Evolutionary conservation across 495 filamentous ascomycete species (phyloP).

Genomic region (Annulohypoxylon bovei): DNA sequence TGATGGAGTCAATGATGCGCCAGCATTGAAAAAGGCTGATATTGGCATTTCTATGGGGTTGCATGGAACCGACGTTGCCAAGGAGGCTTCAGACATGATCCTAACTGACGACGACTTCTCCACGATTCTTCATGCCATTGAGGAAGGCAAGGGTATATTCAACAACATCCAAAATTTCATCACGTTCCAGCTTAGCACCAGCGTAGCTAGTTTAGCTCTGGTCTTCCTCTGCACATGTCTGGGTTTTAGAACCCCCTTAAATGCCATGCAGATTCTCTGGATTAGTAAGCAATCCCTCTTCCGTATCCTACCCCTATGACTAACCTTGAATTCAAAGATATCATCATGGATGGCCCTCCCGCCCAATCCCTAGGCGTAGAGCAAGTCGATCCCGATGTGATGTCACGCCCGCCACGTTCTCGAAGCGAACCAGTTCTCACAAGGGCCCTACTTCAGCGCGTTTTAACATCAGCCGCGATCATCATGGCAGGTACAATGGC

Average conservation of each 20-base stretch:
- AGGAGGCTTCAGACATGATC: conserved; percentile 99
- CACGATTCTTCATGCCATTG: conserved; percentile 94
- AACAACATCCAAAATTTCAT: conserved; percentile 99
- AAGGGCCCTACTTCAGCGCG: conserved; percentile 78
- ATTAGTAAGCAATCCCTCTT: conserved; percentile 76
- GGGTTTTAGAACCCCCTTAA: conserved; percentile 92
- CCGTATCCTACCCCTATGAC: neutral
- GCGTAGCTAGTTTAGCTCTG: conserved; percentile 89
- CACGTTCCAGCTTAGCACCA: conserved; percentile 97
- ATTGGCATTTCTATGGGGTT: conserved; percentile 98
- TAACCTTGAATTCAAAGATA: conserved; percentile 68
- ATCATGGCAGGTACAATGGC: conserved; percentile 93
- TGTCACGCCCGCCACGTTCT: conserved; percentile 88
- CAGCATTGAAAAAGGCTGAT: conserved; percentile 95
- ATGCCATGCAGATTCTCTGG: conserved; percentile 99
- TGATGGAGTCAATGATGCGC: conserved; percentile 97
- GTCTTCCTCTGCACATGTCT: conserved; percentile 91
- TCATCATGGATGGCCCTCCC: conserved; percentile 98
- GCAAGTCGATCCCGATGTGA: conserved; percentile 92
- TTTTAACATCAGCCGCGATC: conserved; percentile 85
- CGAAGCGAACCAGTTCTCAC: conserved; percentile 89
- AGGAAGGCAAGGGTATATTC: conserved; percentile 99
- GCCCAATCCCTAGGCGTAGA: conserved; percentile 98
- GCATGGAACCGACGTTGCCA: conserved; percentile 95
- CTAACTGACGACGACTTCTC: conserved; percentile 98